Percentiles rank a stretch among this genome's conserved stretches.
phyloP scores from a whole-genome alignment of 2,329 filamentous ascomycete species.

The Botrytis fragariae region DNA sequence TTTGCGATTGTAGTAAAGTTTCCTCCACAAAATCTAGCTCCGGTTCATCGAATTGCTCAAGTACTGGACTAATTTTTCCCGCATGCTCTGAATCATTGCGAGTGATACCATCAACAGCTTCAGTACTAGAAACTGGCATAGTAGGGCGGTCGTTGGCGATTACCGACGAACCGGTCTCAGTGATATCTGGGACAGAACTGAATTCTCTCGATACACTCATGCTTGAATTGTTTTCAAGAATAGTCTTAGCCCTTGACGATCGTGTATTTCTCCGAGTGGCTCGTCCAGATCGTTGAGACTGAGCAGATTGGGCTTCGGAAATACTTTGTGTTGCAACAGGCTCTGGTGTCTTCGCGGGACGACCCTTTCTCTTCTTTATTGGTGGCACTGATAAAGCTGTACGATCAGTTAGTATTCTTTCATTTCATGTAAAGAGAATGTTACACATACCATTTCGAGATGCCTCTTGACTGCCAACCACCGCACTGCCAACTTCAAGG shows the following conservation, averaged over 20 bases:
- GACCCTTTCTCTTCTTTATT: slow-evolving; percentile 24
- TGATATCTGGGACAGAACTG: not conserved
- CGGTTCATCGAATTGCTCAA: not conserved
- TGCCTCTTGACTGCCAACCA: slow-evolving; percentile 31
- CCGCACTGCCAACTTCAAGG: slow-evolving; percentile 22
- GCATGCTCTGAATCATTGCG: not conserved
- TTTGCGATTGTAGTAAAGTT: slow-evolving; percentile 16
- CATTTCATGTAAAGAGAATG: not conserved
- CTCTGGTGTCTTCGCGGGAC: slow-evolving; percentile 17
- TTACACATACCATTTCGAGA: slow-evolving; percentile 18
- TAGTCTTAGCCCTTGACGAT: slow-evolving; percentile 17
- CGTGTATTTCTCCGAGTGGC: not conserved
- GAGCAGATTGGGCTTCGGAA: not conserved
- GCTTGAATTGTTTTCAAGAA: slow-evolving; percentile 14
- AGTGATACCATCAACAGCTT: slow-evolving; percentile 18
- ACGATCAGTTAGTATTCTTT: not conserved
- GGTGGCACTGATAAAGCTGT: slow-evolving; percentile 13
- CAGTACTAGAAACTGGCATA: not conserved
- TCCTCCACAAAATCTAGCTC: slow-evolving; percentile 18
- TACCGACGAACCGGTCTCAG: not conserved
- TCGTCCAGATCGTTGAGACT: not conserved
- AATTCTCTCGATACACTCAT: not conserved
- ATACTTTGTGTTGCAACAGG: not conserved
- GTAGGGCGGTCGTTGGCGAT: not conserved
- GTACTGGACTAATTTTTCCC: not conserved